Conservation (phyloP, 2,329 filamentous ascomycete species). For the Ophiocordyceps unilateralis region DNA sequence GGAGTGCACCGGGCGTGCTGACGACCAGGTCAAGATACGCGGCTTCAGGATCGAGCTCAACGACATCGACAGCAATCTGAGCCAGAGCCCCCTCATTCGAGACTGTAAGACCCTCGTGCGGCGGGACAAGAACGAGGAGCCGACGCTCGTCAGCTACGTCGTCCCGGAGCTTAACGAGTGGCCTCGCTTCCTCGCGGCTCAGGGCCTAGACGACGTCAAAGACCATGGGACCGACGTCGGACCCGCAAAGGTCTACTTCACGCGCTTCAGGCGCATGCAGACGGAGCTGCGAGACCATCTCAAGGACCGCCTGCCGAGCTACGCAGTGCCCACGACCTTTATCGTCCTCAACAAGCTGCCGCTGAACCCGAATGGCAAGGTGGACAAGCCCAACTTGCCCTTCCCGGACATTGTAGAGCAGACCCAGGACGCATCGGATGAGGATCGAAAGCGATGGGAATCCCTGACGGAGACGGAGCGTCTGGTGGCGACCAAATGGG, state of each 20-base stretch:
- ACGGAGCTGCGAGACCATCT: conserved; percentile 45
- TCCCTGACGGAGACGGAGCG: conserved; percentile 17
- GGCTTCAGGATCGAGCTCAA: conserved; percentile 90
- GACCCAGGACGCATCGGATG: conserved; percentile 19
- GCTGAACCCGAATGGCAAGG: conserved; percentile 63
- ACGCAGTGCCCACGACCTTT: conserved; percentile 17
- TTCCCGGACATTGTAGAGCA: conserved; percentile 62
- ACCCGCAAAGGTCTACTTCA: conserved; percentile 22
- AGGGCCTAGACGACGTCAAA: conserved; percentile 34
- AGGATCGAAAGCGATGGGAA: conserved; percentile 35
- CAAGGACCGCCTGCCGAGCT: conserved; percentile 34
- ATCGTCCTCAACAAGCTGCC: conserved; percentile 33
- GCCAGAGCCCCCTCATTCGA: conserved; percentile 54
- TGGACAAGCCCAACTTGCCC: conserved; percentile 60
- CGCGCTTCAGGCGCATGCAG: conserved; percentile 28
- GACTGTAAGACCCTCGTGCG: conserved; percentile 73
- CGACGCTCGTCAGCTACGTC: conserved; percentile 71
- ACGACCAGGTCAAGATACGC: conserved; percentile 88
- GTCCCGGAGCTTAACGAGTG: conserved; percentile 65
- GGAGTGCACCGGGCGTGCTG: conserved; percentile 62
- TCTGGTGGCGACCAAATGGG: conserved; percentile 44
- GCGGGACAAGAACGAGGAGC: conserved; percentile 38
- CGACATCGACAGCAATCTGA: conserved; percentile 78
- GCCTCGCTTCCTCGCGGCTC: conserved; percentile 45
- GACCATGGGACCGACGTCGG: conserved; percentile 33